These are phyloP conservation scores for Alternaria panax DNA, from an alignment of 2,329 filamentous ascomycete genomes.

Conservation along the genomic window DNA sequence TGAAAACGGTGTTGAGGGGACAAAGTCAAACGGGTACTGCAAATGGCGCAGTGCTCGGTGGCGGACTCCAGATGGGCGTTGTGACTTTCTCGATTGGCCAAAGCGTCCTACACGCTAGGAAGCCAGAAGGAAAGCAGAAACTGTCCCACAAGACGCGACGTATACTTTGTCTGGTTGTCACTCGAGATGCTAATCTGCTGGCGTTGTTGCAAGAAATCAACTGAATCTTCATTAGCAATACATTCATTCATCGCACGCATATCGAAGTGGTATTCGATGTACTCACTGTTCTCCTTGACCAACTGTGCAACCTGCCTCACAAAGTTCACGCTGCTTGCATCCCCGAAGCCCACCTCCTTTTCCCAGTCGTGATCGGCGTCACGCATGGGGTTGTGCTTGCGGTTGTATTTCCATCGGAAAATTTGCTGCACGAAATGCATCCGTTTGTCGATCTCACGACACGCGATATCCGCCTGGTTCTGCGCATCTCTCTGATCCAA, in stretches of 20 bases:
- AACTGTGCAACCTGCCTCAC: constrained; percentile 48
- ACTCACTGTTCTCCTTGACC: constrained; percentile 54
- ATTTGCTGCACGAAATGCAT: constrained; percentile 56
- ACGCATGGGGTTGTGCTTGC: constrained; percentile 51
- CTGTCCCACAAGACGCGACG: constrained; percentile 53
- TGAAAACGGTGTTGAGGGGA: neutral
- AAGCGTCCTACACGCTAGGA: constrained; percentile 22
- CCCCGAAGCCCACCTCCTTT: constrained; percentile 46
- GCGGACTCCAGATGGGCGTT: neutral
- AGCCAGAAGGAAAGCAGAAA: constrained; percentile 52
- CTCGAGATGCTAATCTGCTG: constrained; percentile 48
- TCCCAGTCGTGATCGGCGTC: constrained; percentile 50
- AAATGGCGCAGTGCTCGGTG: neutral
- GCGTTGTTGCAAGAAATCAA: constrained; percentile 49
- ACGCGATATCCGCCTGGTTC: constrained; percentile 50
- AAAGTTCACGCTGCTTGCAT: constrained; percentile 47
- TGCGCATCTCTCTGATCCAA: constrained; percentile 36
- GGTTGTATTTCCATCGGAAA: constrained; percentile 59
- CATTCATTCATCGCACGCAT: neutral
- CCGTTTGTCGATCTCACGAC: constrained; percentile 54
- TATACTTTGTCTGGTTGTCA: constrained; percentile 52
- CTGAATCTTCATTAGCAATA: constrained; percentile 34
- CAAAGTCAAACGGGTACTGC: neutral
- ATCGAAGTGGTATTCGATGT: neutral
- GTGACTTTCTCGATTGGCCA: neutral